Evolutionary conservation across 2,329 filamentous ascomycete species (phyloP), one percentile per base, ranked within the genome.

Genomic region (Fusarium chuoi): DNA sequence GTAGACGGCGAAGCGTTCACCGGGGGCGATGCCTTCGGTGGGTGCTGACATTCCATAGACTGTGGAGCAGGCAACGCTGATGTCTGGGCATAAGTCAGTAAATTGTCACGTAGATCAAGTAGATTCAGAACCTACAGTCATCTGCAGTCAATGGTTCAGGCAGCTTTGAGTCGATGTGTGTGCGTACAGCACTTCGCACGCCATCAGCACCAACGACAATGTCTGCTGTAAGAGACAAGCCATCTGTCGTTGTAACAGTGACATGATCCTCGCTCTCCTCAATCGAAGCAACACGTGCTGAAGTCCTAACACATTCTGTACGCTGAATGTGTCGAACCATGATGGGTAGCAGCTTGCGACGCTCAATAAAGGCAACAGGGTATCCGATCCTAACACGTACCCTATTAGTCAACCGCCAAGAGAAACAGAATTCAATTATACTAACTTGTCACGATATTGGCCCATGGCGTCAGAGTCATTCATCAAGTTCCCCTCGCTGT

Each of bases 41-140:
- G 58, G 58, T 2, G 30, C 30, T 36, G 58, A 61, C 58, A 61
- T 61, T 1, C 58, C 58, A 10, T 61, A 61, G 5, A 61, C 58
- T 3, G 58, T 61, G 7, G 58, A 61, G n/a, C 49, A 61, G 6
- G 46, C 58, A 30, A 61, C 38, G 11, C 30, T 61, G 24, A 61
- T 28, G 24, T 61, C 58, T 61, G 9, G 33, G 0, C 9, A 7
- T 15, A 1, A 2, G 20, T 59, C 8, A 41, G 39, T 1, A 12
- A 7, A 52, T 22, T 7, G 1, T 28, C 13, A 15, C 1, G 7
- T 14, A 5, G 7, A 17, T 6, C 1, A 20, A 10, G 3, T 7
- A 10, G 2, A 7, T 4, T 7, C 1, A 14, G 2, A 38, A 28
- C 48, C 9, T 3, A 56, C 58, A 61, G 3, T 61, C 58, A 28